These are phyloP conservation scores for Papiliotrema fonsecae DNA, from an alignment of 1,284 basidiomycete genomes.

Conservation along the genomic window DNA sequence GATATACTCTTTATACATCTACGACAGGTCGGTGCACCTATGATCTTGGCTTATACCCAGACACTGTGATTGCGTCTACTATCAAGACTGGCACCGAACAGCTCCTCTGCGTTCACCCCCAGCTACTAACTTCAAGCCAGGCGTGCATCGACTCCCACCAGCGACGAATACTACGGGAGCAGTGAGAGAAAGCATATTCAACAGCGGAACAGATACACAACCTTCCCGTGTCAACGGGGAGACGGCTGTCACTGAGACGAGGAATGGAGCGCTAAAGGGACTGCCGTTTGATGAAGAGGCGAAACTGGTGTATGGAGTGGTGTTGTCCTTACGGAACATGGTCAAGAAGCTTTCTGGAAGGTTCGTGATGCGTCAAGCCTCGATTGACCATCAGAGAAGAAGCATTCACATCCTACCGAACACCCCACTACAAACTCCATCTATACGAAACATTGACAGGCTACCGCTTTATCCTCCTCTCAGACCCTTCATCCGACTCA, in stretches of 20 bases:
- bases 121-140: slow-evolving; percentile 66
- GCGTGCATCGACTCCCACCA: slow-evolving; percentile 59
- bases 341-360: slow-evolving; percentile 84
- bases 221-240: not conserved
- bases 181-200: slow-evolving; percentile 31
- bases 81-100: slow-evolving; percentile 87
- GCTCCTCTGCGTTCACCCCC: slow-evolving; percentile 64
- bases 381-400: slow-evolving; percentile 63
- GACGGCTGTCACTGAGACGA: not conserved
- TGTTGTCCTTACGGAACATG: slow-evolving; percentile 89
- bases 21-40: slow-evolving; percentile 60
- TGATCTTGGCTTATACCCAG: slow-evolving; percentile 48
- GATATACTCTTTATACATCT: slow-evolving; percentile 84
- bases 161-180: slow-evolving; percentile 18
- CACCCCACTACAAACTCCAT: slow-evolving; percentile 88
- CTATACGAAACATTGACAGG: slow-evolving; percentile 86
- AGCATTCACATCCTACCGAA: slow-evolving; percentile 84
- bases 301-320: slow-evolving; percentile 94
- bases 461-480: slow-evolving; percentile 93
- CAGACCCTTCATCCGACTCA: slow-evolving; percentile 75
- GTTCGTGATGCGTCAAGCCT: slow-evolving; percentile 46
- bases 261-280: slow-evolving; percentile 23
- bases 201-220: slow-evolving; percentile 1
- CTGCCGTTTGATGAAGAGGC: slow-evolving; percentile 95
- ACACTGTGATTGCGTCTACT: slow-evolving; percentile 85